Evolutionary conservation across 495 filamentous ascomycete genomes (phyloP), one percentile per base, ranked within the genome.

Genomic region (Talaromyces thailandensis): DNA sequence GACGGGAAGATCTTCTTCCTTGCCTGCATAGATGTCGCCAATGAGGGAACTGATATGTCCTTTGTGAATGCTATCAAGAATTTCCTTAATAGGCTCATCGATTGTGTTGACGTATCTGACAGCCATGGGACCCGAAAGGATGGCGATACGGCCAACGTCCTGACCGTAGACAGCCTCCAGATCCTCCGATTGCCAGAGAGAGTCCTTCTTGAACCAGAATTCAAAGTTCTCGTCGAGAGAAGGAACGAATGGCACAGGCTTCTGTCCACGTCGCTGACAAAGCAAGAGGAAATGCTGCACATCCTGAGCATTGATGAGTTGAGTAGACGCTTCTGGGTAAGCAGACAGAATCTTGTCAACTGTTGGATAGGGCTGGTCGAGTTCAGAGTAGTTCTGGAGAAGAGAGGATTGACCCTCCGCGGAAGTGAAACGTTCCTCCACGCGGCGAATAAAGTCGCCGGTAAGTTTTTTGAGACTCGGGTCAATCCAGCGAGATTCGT

Each of bases 1-100:
- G 45, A 87, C 81, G 1, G 95, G 94, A 32, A 98, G 88, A 31
- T 83, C 78, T 28, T 81, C 80, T 50, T 88, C 85, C 55, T 94
- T 83, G 51, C 83, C 86, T 32, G 69, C 78, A 68, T 99, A 99
- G 18, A 93, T 72, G 72, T 98, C 95, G 63, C 82, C 79, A 25
- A 89, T 86, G 56, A 99, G 76, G 56, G 77, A 77, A 65, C 85
- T 75, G 72, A 98, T 97, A 69, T 98, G 94, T 35, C 84, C 85
- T 35, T 91, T 72, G 77, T 98, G 95, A 52, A 77, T 75, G 9
- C 58, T 55, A 26, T 73, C 68, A 21, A 78, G 61, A 21, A 75
- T 73, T 6, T 71, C 67, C 14, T 68, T 66, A 0, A 65, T 71
- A 3, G 73, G 65, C 59, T 77, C 66, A 25, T 73, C 64, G 11